Percentiles rank a stretch among this genome's conserved stretches.
These are phyloP conservation scores for Kappamyces sp. DNA, from an alignment of 192 early-diverging fungal genomes.

Conservation along the genomic window DNA sequence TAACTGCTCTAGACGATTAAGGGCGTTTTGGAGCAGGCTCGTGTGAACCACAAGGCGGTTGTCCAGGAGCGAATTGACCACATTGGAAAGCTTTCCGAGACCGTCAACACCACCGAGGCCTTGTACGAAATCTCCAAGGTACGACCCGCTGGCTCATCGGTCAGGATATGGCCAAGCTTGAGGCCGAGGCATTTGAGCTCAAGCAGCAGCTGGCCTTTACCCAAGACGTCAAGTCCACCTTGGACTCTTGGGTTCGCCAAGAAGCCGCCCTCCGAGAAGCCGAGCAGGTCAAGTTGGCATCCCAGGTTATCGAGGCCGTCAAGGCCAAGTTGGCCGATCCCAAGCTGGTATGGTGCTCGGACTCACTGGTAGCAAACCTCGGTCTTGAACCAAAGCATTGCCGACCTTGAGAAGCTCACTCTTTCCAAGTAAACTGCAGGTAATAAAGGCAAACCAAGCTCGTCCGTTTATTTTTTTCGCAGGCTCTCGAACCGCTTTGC, in stretches of 20 bases:
- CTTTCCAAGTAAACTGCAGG: slow-evolving; percentile 16
- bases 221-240: slow-evolving; percentile 74
- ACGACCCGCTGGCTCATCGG: slow-evolving; percentile 2
- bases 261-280: slow-evolving; percentile 87
- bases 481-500: slow-evolving; percentile 68
- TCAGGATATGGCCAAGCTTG: slow-evolving; percentile 83
- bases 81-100: slow-evolving; percentile 86
- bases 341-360: slow-evolving; percentile 42
- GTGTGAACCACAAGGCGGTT: slow-evolving; percentile 85
- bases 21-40: slow-evolving; percentile 73
- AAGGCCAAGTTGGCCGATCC: slow-evolving; percentile 62
- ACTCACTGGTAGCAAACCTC: slow-evolving; percentile 37
- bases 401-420: slow-evolving; percentile 43
- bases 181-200: slow-evolving; percentile 89
- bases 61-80: slow-evolving; percentile 85
- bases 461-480: slow-evolving; percentile 37
- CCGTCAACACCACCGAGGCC: slow-evolving; percentile 88
- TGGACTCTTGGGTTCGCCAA: slow-evolving; percentile 97
- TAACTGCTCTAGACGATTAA: slow-evolving; percentile 61
- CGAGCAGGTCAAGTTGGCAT: slow-evolving; percentile 84
- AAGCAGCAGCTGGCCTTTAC: slow-evolving; percentile 84
- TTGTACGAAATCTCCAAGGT: slow-evolving; percentile 91
- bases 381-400: slow-evolving; percentile 53
- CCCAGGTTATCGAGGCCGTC: slow-evolving; percentile 77
- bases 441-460: no score